A percentile compares a stretch with the other conserved stretches of the same genome.
phyloP scores from a whole-genome alignment of 345 rosid genomes.

The Hibiscus mutabilis region DNA sequence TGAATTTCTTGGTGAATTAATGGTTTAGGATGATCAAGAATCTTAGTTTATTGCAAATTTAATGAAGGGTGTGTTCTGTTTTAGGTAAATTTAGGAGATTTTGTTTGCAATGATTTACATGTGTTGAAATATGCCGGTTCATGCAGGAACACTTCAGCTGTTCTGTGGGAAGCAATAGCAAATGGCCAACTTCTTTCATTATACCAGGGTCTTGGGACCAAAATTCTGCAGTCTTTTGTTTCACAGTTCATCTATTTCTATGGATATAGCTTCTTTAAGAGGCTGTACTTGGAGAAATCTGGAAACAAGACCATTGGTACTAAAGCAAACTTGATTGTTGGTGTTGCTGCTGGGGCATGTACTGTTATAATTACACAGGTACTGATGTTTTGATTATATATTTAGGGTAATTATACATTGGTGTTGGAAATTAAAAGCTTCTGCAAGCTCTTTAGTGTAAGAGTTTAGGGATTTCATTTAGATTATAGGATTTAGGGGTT shows the following conservation, averaged over 20 bases:
- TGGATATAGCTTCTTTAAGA: constrained; percentile 82
- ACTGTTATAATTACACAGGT: constrained; percentile 47
- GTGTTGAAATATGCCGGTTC: constrained; percentile 2
- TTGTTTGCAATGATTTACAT: not conserved
- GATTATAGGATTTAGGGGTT: too few relatives aligned
- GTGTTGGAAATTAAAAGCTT: too few relatives aligned
- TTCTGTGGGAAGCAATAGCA: constrained; percentile 65
- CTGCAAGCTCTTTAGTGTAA: too few relatives aligned
- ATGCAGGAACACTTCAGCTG: constrained; percentile 56
- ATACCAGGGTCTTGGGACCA: constrained; percentile 72
- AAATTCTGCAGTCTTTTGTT: constrained; percentile 65
- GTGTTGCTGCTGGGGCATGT: constrained; percentile 88
- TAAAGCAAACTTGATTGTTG: constrained; percentile 70
- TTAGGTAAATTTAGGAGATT: not conserved
- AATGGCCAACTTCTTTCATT: constrained; percentile 44
- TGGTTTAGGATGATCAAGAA: not conserved
- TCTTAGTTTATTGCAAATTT: not conserved
- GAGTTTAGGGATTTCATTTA: too few relatives aligned
- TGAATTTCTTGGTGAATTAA: not conserved
- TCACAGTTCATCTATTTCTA: constrained; percentile 73
- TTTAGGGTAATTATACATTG: too few relatives aligned
- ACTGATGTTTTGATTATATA: not conserved
- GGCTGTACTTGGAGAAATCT: constrained; percentile 54
- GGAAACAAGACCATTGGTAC: constrained; percentile 72
- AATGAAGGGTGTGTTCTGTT: not conserved